phyloP scores from a whole-genome alignment of 2,329 filamentous ascomycete genomes.

The Pyrenophora tritici-repentis region DNA sequence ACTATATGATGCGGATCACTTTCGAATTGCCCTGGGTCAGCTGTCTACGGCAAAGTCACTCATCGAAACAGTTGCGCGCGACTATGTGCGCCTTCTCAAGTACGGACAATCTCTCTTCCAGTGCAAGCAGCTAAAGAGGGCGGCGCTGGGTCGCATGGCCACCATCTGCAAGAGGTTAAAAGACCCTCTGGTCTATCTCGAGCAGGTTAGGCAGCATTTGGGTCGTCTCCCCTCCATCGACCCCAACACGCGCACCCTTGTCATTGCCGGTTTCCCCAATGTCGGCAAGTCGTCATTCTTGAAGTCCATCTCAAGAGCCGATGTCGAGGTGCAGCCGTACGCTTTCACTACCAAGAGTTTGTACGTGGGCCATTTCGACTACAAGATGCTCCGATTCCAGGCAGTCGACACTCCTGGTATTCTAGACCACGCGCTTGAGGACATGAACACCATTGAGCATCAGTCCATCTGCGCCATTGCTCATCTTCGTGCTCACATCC shows the following conservation, averaged over 20 bases:
- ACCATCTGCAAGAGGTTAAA: conserved; percentile 94
- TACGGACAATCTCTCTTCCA: conserved; percentile 92
- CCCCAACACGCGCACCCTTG: conserved; percentile 91
- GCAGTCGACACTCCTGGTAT: conserved; percentile 99
- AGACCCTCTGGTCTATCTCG: conserved; percentile 91
- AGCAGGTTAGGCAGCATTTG: conserved; percentile 95
- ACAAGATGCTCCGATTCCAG: conserved; percentile 88
- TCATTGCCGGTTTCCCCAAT: conserved; percentile 98
- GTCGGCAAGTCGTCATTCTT: conserved; percentile 92
- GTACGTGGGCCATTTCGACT: conserved; percentile 98
- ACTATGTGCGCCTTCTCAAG: conserved; percentile 95
- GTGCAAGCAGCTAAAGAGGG: conserved; percentile 98
- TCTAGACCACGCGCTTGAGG: conserved; percentile 93
- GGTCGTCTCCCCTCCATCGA: conserved; percentile 98
- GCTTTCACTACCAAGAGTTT: conserved; percentile 98
- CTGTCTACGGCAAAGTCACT: conserved; percentile 94
- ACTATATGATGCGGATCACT: conserved; percentile 69
- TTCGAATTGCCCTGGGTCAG: conserved; percentile 94
- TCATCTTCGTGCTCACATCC: conserved; percentile 89
- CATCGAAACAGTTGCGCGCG: conserved; percentile 92
- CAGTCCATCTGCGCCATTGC: conserved; percentile 98
- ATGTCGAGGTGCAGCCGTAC: conserved; percentile 96
- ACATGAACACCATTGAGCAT: conserved; percentile 99
- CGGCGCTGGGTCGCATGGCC: conserved; percentile 95
- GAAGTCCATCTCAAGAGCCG: conserved; percentile 86